Evolutionary conservation across 2,329 filamentous ascomycete genomes (phyloP).

Genomic region (Aspergillus calidoustus): DNA sequence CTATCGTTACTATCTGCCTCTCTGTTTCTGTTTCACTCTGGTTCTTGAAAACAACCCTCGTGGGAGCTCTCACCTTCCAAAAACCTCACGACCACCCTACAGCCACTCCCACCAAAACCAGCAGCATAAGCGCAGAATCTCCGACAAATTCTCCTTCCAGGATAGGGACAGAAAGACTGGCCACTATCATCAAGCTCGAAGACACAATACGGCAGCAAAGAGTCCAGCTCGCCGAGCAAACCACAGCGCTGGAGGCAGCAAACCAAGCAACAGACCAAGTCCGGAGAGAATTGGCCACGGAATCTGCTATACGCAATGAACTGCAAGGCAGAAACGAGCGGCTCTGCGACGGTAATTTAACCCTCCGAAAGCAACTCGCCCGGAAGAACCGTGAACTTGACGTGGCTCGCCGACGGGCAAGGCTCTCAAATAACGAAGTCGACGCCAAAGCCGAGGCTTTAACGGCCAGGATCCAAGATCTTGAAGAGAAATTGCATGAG

Average conservation of each 20-base stretch:
- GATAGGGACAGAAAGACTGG: conserved; percentile 5
- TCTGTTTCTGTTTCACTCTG: neutral
- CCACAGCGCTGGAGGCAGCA: conserved; percentile 13
- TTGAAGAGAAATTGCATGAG: conserved; percentile 18
- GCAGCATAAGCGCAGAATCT: neutral
- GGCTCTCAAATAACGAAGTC: conserved; percentile 6
- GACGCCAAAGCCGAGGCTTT: conserved; percentile 7
- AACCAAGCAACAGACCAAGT: conserved; percentile 11
- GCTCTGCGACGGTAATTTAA: neutral
- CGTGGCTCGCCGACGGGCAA: neutral
- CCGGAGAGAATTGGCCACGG: conserved; percentile 6
- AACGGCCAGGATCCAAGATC: conserved; percentile 7
- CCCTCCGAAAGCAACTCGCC: conserved; percentile 15
- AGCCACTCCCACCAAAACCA: neutral
- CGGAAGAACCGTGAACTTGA: conserved; percentile 7
- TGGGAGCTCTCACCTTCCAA: neutral
- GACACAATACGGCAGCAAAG: conserved; percentile 9
- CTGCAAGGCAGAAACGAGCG: neutral
- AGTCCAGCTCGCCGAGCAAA: conserved; percentile 2
- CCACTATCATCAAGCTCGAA: conserved; percentile 12
- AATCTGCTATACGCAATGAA: neutral
- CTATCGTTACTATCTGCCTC: neutral
- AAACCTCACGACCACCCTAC: neutral
- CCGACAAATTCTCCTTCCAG: neutral
- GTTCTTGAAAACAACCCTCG: neutral